Conservation (phyloP, 2,329 filamentous ascomycete species). For the Diaporthe helianthi region DNA sequence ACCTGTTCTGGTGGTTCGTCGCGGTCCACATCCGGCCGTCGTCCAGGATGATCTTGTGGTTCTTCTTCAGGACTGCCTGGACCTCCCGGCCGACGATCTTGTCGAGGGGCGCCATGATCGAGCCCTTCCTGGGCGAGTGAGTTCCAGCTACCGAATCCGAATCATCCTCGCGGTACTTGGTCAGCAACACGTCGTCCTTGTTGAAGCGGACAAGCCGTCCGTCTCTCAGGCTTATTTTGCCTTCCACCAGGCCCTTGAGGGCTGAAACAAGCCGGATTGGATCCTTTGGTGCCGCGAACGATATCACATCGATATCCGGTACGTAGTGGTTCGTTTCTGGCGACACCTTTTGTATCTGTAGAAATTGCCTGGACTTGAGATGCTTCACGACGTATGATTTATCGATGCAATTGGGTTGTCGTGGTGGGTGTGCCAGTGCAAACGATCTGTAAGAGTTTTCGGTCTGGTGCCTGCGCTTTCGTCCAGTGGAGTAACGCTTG, state of each 20-base stretch:
- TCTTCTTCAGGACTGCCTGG: constrained; percentile 13
- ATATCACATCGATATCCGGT: constrained; percentile 26
- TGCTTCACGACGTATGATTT: constrained; percentile 24
- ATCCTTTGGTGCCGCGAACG: constrained; percentile 22
- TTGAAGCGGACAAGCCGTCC: constrained; percentile 10
- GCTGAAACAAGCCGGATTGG: constrained; percentile 27
- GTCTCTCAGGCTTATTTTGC: constrained; percentile 18
- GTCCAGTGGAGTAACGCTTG: not conserved
- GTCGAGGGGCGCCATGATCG: constrained; percentile 8
- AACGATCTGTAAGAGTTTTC: not conserved
- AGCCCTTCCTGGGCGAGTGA: not conserved
- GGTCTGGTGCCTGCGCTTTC: not conserved
- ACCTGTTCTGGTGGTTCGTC: constrained; percentile 11
- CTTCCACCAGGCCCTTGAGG: constrained; percentile 12
- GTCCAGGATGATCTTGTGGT: constrained; percentile 20
- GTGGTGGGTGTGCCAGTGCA: constrained; percentile 25
- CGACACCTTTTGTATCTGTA: constrained; percentile 12
- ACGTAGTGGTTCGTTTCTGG: constrained; percentile 14
- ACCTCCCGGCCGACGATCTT: not conserved
- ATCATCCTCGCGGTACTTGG: constrained; percentile 5
- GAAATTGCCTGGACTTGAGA: constrained; percentile 23
- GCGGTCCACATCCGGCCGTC: constrained; percentile 21
- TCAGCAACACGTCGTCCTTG: constrained; percentile 23
- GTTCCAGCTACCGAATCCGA: not conserved
- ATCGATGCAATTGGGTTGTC: constrained; percentile 14